phyloP scores from a whole-genome alignment of 257 asterid species.

The Fraxinus cuspidata region DNA sequence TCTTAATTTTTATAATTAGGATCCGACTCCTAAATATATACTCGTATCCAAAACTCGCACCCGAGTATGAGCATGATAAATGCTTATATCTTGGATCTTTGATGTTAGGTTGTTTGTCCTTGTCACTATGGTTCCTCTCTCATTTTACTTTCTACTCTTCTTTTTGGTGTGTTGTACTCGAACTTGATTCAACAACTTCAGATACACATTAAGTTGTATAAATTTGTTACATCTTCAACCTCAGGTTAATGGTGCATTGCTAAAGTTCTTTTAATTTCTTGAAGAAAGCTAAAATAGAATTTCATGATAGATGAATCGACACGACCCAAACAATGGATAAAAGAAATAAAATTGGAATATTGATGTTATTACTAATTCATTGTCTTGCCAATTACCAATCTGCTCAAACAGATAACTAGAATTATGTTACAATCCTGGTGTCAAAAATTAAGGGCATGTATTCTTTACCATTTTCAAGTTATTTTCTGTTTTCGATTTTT shows the following conservation, averaged over 20 bases:
- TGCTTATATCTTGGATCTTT: background rate
- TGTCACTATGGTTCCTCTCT: background rate
- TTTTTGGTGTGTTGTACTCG: background rate
- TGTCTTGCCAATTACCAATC: background rate
- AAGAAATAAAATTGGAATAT: background rate
- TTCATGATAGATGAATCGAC: background rate
- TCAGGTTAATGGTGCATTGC: background rate
- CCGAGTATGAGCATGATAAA: too few relatives aligned
- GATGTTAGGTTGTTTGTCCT: background rate
- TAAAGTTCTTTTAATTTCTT: background rate
- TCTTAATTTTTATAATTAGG: too few relatives aligned
- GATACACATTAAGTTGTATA: background rate
- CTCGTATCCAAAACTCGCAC: too few relatives aligned
- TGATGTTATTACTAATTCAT: background rate
- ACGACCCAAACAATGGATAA: background rate
- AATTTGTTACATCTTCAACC: conserved; percentile 2
- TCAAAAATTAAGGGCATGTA: background rate
- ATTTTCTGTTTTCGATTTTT: too few relatives aligned
- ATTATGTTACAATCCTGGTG: background rate
- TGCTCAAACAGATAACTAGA: background rate
- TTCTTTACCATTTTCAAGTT: too few relatives aligned
- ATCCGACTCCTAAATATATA: too few relatives aligned
- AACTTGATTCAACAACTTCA: background rate
- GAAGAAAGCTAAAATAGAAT: background rate
- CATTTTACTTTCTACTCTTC: background rate